phyloP scores from a whole-genome alignment of 768 basidiomycete genomes.

The Mycena rebaudengoi region DNA sequence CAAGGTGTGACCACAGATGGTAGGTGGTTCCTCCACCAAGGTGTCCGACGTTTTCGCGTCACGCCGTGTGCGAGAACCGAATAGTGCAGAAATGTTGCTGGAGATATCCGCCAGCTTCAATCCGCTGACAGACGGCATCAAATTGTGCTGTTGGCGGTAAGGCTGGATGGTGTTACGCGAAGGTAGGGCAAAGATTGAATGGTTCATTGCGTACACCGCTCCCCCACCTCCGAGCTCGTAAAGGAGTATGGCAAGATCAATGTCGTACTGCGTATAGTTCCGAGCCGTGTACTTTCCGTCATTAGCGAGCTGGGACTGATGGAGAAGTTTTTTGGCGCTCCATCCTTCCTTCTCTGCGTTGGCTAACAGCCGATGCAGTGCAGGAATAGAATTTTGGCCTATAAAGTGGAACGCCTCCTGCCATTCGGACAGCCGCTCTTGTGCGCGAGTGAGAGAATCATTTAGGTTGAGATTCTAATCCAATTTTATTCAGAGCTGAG shows the following conservation, averaged over 20 bases:
- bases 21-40: not conserved
- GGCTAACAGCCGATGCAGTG: not conserved
- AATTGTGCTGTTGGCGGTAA: not conserved
- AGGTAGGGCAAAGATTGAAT: constrained; percentile 6
- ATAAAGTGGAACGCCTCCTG: not conserved
- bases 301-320: not conserved
- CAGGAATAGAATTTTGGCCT: not conserved
- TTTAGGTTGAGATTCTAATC: not conserved
- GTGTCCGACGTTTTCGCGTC: not conserved
- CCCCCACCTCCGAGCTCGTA: constrained; percentile 1
- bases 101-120: not conserved
- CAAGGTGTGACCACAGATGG: not conserved
- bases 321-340: not conserved
- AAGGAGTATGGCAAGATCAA: constrained; percentile 5
- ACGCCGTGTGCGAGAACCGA: not conserved
- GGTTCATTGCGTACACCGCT: constrained; percentile 8
- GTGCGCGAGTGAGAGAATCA: not conserved
- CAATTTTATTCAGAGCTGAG: no score
- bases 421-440: not conserved
- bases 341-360: not conserved
- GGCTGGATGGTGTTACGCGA: not conserved
- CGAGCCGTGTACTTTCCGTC: not conserved
- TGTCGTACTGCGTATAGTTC: constrained; percentile 1
- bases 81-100: not conserved
- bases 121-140: not conserved